phyloP scores from a whole-genome alignment of 2,329 filamentous ascomycete genomes.

The Ambrosiella xylebori region DNA sequence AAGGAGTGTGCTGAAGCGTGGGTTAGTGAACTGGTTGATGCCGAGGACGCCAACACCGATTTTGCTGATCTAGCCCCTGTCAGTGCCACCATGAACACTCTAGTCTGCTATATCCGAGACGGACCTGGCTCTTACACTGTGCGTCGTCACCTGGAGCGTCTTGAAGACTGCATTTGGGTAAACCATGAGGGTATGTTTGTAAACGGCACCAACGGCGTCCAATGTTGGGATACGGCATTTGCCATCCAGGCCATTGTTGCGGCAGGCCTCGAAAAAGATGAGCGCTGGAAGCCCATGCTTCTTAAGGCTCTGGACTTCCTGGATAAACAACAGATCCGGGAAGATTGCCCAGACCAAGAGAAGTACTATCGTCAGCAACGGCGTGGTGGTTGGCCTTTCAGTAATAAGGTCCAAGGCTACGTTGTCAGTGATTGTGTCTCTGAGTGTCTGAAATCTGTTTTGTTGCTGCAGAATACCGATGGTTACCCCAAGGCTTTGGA shows the following conservation, averaged over 20 bases:
- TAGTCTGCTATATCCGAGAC: slow-evolving; percentile 70
- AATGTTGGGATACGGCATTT: slow-evolving; percentile 92
- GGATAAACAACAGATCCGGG: slow-evolving; percentile 78
- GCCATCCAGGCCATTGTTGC: slow-evolving; percentile 67
- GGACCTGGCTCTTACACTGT: slow-evolving; percentile 59
- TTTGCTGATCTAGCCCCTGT: slow-evolving; percentile 77
- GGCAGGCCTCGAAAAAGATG: slow-evolving; percentile 58
- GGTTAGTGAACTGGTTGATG: slow-evolving; percentile 66
- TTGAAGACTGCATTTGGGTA: slow-evolving; percentile 81
- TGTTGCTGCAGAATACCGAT: slow-evolving; percentile 65
- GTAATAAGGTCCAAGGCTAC: slow-evolving; percentile 81
- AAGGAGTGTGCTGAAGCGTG: slow-evolving; percentile 60
- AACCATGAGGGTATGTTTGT: slow-evolving; percentile 83
- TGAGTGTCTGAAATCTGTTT: slow-evolving; percentile 72
- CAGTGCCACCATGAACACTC: slow-evolving; percentile 76
- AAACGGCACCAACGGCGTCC: slow-evolving; percentile 96
- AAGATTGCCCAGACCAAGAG: slow-evolving; percentile 60
- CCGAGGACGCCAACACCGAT: slow-evolving; percentile 86
- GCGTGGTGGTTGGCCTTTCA: slow-evolving; percentile 93
- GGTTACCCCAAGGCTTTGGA: slow-evolving; percentile 59
- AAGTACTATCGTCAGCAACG: slow-evolving; percentile 76
- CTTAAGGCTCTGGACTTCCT: slow-evolving; percentile 68
- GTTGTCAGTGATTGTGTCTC: slow-evolving; percentile 89
- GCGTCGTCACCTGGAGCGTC: slow-evolving; percentile 57
- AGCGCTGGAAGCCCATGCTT: slow-evolving; percentile 69